These are phyloP conservation scores for Parietichytrium sp. DNA, from an alignment of 108 stramenopile species.

Conservation along the genomic window DNA sequence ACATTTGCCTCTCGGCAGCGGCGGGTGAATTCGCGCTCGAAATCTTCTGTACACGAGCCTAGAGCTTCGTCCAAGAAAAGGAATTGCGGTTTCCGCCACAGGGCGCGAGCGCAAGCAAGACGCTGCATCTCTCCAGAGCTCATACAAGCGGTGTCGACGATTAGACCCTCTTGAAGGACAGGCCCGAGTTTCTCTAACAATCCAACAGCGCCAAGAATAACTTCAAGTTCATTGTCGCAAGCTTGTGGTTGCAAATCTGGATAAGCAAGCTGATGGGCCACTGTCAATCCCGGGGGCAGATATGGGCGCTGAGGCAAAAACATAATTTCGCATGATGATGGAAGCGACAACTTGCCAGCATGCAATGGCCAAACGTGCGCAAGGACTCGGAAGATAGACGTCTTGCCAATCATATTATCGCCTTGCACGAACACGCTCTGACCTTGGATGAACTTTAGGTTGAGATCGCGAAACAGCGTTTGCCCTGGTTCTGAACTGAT, in stretches of 20 bases:
- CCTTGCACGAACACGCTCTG: background rate
- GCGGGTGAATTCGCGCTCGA: background rate
- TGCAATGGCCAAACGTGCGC: background rate
- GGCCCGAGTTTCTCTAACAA: background rate
- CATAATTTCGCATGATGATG: background rate
- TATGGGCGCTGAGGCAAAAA: constrained; percentile 31
- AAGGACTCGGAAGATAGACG: background rate
- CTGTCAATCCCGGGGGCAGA: background rate
- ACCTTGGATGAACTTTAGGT: background rate
- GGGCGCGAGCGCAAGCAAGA: constrained; percentile 15
- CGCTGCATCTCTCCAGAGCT: constrained; percentile 7
- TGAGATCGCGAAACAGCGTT: no score
- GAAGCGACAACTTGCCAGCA: background rate
- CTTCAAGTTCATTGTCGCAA: background rate
- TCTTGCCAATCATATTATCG: constrained; percentile 7
- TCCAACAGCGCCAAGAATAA: background rate
- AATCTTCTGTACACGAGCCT: constrained; percentile 16
- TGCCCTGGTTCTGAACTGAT: no score
- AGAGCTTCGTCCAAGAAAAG: background rate
- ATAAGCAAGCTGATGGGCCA: background rate
- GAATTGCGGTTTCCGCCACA: background rate
- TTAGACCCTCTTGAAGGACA: background rate
- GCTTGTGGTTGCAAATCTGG: background rate
- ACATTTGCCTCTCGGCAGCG: no score
- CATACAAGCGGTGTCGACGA: background rate